These are phyloP conservation scores for Wallacemonas rigidus DNA, from an alignment of 208 protist species.

Conservation along the genomic window DNA sequence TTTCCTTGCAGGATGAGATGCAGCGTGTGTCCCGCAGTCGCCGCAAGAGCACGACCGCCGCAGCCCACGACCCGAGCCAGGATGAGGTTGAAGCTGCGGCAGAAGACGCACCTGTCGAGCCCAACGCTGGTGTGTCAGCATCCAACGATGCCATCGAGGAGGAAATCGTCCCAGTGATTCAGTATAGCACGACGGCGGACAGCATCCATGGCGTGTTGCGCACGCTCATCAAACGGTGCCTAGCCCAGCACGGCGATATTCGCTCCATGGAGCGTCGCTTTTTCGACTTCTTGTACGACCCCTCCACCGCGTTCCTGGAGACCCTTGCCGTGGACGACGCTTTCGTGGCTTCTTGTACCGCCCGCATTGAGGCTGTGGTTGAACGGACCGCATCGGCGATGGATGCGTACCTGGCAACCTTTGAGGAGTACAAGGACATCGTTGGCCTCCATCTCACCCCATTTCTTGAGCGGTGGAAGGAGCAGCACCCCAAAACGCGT, in stretches of 20 bases:
- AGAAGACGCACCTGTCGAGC: not conserved
- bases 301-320: constrained; percentile 69
- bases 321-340: constrained; percentile 48
- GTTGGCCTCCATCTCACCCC: constrained; percentile 70
- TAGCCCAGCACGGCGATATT: constrained; percentile 76
- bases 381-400: constrained; percentile 49
- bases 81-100: not conserved
- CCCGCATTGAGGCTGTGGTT: constrained; percentile 63
- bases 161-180: constrained; percentile 16
- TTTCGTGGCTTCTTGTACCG: constrained; percentile 53
- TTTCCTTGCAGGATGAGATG: constrained; percentile 48
- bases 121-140: no score
- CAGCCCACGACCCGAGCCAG: constrained; percentile 1
- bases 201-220: constrained; percentile 67
- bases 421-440: constrained; percentile 69
- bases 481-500: constrained; percentile 58
- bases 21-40: constrained; percentile 3
- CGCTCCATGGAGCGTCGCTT: constrained; percentile 89
- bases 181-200: constrained; percentile 57
- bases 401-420: constrained; percentile 74
- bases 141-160: not conserved
- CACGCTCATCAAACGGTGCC: constrained; percentile 76
- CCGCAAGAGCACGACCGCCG: not conserved
- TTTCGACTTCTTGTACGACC: constrained; percentile 92
- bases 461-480: constrained; percentile 79